A percentile compares a stretch with the other conserved stretches of the same genome.
Conservation (phyloP, 495 filamentous ascomycete species). For the Margaritispora aquatica region DNA sequence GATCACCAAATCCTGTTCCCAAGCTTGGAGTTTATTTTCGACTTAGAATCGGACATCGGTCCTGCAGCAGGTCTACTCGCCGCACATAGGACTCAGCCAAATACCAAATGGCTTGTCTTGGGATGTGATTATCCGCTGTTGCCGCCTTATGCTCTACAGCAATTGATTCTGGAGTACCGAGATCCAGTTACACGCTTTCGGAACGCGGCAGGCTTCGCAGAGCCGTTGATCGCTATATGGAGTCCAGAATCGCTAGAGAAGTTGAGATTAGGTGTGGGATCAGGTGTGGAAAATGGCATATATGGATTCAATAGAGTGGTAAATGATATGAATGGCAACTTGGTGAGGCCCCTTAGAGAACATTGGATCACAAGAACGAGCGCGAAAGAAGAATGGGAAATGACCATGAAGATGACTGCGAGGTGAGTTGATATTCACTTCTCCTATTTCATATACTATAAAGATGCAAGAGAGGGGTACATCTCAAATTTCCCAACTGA, state of each 20-base stretch:
- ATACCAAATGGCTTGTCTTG: constrained; percentile 23
- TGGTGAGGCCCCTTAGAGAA: constrained; percentile 23
- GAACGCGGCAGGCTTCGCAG: constrained; percentile 19
- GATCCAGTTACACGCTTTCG: constrained; percentile 22
- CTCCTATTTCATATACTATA: too few relatives aligned
- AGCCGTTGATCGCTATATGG: constrained; percentile 26
- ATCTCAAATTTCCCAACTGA: too few relatives aligned
- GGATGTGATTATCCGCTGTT: constrained; percentile 27
- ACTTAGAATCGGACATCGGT: constrained; percentile 16
- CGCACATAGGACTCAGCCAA: constrained; percentile 18
- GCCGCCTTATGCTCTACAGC: constrained; percentile 16
- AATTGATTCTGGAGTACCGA: constrained; percentile 13
- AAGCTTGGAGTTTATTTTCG: constrained; percentile 7
- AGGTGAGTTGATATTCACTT: too few relatives aligned
- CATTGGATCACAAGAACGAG: constrained; percentile 21
- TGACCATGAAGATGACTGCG: constrained; percentile 1
- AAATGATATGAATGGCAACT: constrained; percentile 11
- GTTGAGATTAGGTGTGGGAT: constrained; percentile 17
- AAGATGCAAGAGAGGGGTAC: too few relatives aligned
- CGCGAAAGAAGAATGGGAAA: constrained; percentile 23
- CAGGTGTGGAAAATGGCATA: too few relatives aligned
- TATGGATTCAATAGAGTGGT: constrained; percentile 18
- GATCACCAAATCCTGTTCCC: background rate
- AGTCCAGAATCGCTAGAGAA: constrained; percentile 9
- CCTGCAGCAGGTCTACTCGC: constrained; percentile 24